phyloP scores from a whole-genome alignment of 2,329 filamentous ascomycete species.

The Verticillium zaregamsianum region DNA sequence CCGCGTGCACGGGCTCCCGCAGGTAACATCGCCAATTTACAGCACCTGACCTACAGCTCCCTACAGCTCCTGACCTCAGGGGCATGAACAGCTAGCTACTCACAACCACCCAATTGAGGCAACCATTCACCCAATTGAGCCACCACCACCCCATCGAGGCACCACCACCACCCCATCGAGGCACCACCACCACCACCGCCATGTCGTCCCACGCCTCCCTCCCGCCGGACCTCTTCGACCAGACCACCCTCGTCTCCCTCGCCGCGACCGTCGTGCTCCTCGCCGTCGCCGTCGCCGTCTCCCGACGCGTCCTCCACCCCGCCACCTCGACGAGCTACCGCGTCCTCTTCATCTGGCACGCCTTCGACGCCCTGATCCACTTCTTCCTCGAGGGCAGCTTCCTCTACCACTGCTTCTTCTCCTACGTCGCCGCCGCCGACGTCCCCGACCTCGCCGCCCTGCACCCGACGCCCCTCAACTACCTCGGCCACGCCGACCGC shows the following conservation, averaged over 20 bases:
- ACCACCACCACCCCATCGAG: neutral
- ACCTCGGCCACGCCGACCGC: conserved; percentile 41
- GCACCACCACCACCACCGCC: neutral
- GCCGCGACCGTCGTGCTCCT: conserved; percentile 50
- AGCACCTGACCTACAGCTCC: neutral
- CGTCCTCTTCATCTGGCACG: conserved; percentile 89
- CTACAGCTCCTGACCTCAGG: neutral
- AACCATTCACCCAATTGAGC: too few relatives aligned
- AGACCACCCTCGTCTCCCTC: conserved; percentile 56
- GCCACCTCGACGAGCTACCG: conserved; percentile 55
- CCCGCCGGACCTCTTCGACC: conserved; percentile 51
- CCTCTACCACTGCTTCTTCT: conserved; percentile 91
- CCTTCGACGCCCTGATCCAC: conserved; percentile 89
- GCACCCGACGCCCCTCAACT: conserved; percentile 49
- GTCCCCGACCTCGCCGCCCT: conserved; percentile 26
- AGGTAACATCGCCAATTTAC: neutral
- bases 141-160: neutral
- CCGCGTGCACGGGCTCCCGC: neutral
- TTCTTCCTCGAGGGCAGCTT: conserved; percentile 87
- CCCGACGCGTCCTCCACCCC: conserved; percentile 41
- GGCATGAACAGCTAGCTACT: neutral
- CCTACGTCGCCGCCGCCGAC: conserved; percentile 32
- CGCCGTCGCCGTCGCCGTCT: conserved; percentile 43
- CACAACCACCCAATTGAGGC: too few relatives aligned
- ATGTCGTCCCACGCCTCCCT: conserved; percentile 23